Conservation (phyloP, 2,329 filamentous ascomycete species). For the Hymenoscyphus scutula region DNA sequence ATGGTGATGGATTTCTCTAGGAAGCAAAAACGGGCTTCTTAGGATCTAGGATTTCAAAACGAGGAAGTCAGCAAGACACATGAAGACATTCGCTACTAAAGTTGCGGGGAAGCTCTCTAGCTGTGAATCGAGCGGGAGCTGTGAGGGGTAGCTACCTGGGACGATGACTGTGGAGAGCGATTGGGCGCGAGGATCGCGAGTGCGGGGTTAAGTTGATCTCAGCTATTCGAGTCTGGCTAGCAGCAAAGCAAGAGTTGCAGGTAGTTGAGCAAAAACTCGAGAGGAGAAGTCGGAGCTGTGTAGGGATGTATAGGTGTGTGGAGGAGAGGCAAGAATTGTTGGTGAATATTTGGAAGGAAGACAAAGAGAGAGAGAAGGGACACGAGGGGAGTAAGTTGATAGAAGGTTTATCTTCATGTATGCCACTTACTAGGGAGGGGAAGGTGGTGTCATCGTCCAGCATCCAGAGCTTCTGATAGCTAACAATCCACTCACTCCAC, state of each 20-base stretch:
- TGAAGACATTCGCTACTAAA: neutral
- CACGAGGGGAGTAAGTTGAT: neutral
- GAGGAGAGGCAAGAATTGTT: neutral
- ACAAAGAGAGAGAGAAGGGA: neutral
- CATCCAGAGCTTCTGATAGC: slow-evolving; percentile 2
- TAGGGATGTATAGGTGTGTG: neutral
- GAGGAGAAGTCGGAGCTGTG: neutral
- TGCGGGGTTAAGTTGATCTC: slow-evolving; percentile 6
- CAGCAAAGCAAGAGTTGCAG: neutral
- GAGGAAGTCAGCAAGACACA: neutral
- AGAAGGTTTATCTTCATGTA: slow-evolving; percentile 5
- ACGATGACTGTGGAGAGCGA: neutral
- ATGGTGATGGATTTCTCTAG: slow-evolving; percentile 15
- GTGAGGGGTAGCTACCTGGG: neutral
- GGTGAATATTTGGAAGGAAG: neutral
- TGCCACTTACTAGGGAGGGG: neutral
- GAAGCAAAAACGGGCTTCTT: neutral
- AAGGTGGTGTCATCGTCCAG: neutral
- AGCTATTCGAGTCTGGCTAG: slow-evolving; percentile 3
- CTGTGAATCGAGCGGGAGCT: neutral
- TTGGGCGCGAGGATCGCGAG: neutral
- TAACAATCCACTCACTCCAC: neutral
- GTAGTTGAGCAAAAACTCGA: neutral
- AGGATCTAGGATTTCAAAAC: neutral
- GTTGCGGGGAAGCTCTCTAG: neutral